phyloP scores from a whole-genome alignment of 2,329 filamentous ascomycete genomes.

The Xylaria sp. region DNA sequence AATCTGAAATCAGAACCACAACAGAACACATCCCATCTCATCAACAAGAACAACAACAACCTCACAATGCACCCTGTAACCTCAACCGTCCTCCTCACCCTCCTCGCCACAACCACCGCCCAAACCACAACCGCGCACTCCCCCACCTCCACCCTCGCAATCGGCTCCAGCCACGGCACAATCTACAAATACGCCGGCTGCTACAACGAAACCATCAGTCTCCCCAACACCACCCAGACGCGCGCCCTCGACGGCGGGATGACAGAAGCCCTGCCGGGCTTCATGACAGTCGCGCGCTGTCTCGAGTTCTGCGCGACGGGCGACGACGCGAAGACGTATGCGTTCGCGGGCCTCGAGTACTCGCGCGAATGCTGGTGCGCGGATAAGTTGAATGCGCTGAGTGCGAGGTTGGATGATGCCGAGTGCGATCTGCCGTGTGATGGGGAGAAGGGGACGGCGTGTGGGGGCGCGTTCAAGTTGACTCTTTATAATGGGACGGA shows the following conservation, averaged over 20 bases:
- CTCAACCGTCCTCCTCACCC: background rate
- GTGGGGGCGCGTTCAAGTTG: constrained; percentile 49
- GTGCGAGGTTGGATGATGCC: constrained; percentile 41
- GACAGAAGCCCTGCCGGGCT: constrained; percentile 37
- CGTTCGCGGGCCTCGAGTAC: constrained; percentile 53
- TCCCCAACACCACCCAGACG: constrained; percentile 36
- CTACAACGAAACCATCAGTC: constrained; percentile 51
- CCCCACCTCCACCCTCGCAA: constrained; percentile 2
- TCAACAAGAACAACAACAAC: too few relatives aligned
- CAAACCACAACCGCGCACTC: background rate
- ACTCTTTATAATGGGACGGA: constrained; percentile 37
- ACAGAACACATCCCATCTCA: too few relatives aligned
- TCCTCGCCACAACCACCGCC: background rate
- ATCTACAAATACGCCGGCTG: constrained; percentile 51
- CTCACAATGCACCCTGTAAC: too few relatives aligned
- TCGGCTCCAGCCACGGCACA: constrained; percentile 14
- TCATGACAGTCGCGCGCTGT: constrained; percentile 49
- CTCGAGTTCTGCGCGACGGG: constrained; percentile 43
- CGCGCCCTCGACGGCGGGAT: constrained; percentile 40
- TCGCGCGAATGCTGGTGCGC: constrained; percentile 57
- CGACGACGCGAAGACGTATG: constrained; percentile 35
- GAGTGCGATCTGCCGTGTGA: constrained; percentile 50
- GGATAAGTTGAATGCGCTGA: constrained; percentile 42
- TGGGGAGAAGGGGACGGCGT: constrained; percentile 47
- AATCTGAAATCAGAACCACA: too few relatives aligned